Conservation (phyloP, 2,329 filamentous ascomycete genomes). For the Sclerotiophoma versabilis region DNA sequence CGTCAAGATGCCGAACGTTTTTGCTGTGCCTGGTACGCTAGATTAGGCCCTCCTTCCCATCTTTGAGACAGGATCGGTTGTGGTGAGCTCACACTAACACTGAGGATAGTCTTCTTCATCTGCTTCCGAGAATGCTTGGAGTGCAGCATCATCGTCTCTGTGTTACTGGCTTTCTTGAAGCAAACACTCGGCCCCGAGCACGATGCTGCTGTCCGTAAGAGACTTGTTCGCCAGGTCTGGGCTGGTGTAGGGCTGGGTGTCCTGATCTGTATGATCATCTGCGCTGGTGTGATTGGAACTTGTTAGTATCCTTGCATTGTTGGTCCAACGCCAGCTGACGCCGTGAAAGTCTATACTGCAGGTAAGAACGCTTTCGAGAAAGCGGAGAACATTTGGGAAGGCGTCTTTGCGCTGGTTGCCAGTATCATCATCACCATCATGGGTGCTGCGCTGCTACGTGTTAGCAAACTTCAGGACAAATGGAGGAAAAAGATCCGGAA, state of each 20-base stretch:
- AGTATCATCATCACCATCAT: constrained; percentile 81
- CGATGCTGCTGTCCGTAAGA: constrained; percentile 70
- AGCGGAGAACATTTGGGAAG: constrained; percentile 82
- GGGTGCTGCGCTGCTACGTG: constrained; percentile 79
- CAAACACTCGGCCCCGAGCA: constrained; percentile 74
- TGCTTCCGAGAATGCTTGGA: constrained; percentile 87
- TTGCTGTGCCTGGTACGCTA: constrained; percentile 68
- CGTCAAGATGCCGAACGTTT: constrained; percentile 68
- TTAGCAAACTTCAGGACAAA: constrained; percentile 84
- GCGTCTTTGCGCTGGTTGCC: constrained; percentile 77
- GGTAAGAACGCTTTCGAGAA: constrained; percentile 71
- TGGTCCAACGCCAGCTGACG: neutral
- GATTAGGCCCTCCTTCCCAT: neutral
- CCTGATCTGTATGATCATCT: constrained; percentile 69
- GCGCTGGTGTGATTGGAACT: constrained; percentile 71
- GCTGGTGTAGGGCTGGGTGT: constrained; percentile 68
- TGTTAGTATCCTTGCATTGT: constrained; percentile 39
- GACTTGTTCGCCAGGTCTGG: constrained; percentile 74
- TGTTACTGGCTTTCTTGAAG: constrained; percentile 85
- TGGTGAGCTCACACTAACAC: neutral
- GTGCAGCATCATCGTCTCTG: constrained; percentile 83
- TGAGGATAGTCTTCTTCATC: constrained; percentile 78
- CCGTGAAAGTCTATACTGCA: constrained; percentile 65
- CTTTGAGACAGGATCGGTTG: neutral
- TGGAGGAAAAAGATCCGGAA: constrained; percentile 84